Evolutionary conservation across 192 early-diverging fungal species (phyloP).

Genomic region (Coemansia sp.): DNA sequence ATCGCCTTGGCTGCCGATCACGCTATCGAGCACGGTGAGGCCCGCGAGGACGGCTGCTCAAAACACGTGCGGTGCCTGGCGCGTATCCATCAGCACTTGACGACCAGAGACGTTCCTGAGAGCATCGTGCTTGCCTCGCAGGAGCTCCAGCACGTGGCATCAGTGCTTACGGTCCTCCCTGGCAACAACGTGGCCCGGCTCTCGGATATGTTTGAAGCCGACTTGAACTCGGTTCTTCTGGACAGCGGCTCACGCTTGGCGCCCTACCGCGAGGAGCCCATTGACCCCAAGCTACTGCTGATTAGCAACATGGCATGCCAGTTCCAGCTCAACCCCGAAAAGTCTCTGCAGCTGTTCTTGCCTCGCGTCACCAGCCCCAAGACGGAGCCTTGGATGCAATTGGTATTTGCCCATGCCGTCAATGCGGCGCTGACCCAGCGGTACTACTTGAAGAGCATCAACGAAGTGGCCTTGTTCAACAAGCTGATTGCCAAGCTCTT

Average conservation of each 20-base stretch:
- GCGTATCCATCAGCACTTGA: conserved; percentile 42
- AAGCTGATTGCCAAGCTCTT: conserved; percentile 45
- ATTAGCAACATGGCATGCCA: conserved; percentile 73
- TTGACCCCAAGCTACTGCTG: conserved; percentile 76
- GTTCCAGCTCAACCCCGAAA: conserved; percentile 75
- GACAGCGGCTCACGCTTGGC: conserved; percentile 48
- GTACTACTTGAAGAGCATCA: conserved; percentile 26
- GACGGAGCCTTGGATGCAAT: conserved; percentile 73
- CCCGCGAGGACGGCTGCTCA: conserved; percentile 44
- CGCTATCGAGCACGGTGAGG: conserved; percentile 58
- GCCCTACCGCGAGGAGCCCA: conserved; percentile 57
- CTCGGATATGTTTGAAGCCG: conserved; percentile 39
- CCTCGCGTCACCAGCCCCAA: conserved; percentile 68
- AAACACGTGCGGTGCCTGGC: conserved; percentile 41
- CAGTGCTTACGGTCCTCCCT: conserved; percentile 37
- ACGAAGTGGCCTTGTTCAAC: conserved; percentile 26
- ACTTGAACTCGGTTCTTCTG: conserved; percentile 42
- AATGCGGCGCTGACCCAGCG: conserved; percentile 25
- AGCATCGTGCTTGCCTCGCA: conserved; percentile 33
- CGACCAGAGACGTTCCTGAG: conserved; percentile 41
- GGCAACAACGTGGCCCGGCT: conserved; percentile 44
- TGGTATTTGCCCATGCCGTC: conserved; percentile 78
- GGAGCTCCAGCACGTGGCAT: conserved; percentile 42
- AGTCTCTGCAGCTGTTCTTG: conserved; percentile 69
- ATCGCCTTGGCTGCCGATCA: conserved; percentile 50